These are phyloP conservation scores for Candolleomyces eurysporus DNA, from an alignment of 768 basidiomycete species.

Conservation along the genomic window DNA sequence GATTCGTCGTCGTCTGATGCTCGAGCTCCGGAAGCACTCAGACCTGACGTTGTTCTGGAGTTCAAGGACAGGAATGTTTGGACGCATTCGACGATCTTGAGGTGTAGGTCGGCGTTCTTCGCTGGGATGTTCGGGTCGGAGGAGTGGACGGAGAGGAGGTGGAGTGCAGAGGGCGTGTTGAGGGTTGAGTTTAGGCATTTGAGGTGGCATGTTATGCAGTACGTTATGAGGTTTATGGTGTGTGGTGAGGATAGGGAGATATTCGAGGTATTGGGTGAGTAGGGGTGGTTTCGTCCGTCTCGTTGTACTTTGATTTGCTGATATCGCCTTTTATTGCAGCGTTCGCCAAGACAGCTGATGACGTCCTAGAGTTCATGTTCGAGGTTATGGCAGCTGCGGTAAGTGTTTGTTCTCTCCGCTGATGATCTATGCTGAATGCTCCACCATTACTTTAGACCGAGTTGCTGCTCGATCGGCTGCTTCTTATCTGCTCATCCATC, in stretches of 20 bases:
- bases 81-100: conserved; percentile 74
- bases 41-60: conserved; percentile 69
- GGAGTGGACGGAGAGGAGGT: conserved; percentile 74
- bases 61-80: conserved; percentile 65
- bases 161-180: conserved; percentile 50
- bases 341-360: conserved; percentile 63
- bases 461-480: conserved; percentile 80
- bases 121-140: conserved; percentile 76
- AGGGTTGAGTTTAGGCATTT: conserved; percentile 72
- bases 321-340: conserved; percentile 36
- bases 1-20: no score
- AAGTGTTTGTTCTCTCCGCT: conserved; percentile 21
- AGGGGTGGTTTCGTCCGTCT: conserved; percentile 18
- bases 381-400: conserved; percentile 85
- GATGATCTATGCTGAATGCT: background rate
- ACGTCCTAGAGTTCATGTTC: conserved; percentile 83
- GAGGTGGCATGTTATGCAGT: conserved; percentile 69
- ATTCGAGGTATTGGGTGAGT: conserved; percentile 66
- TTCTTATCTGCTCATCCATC: conserved; percentile 77
- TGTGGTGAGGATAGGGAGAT: conserved; percentile 65
- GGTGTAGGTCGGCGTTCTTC: conserved; percentile 83
- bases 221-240: conserved; percentile 75
- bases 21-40: conserved; percentile 25
- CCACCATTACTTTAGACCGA: conserved; percentile 60
- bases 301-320: background rate